Conservation (phyloP, 257 asterid genomes). For the Perilla frutescens region DNA sequence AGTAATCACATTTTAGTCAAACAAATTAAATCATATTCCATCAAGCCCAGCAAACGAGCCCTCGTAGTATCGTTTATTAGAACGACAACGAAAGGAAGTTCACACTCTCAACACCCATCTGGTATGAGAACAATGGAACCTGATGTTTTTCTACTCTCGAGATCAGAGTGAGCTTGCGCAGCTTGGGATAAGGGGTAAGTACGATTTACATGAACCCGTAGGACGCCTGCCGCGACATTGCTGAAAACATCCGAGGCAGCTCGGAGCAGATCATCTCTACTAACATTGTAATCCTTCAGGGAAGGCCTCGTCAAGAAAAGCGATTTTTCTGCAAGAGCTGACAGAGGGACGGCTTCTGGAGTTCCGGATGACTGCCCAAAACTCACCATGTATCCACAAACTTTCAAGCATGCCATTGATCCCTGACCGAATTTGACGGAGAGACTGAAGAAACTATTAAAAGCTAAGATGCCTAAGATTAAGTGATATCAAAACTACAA, state of each 20-base stretch:
- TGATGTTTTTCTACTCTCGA: slow-evolving; percentile 73
- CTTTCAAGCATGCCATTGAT: slow-evolving; percentile 76
- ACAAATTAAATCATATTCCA: too few species aligned
- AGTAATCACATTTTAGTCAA: too few species aligned
- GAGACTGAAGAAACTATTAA: too few species aligned
- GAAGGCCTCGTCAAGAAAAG: slow-evolving; percentile 81
- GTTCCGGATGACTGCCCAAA: slow-evolving; percentile 85
- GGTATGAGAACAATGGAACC: slow-evolving; percentile 86
- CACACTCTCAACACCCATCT: slow-evolving; percentile 21
- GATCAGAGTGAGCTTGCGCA: slow-evolving; percentile 79
- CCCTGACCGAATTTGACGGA: slow-evolving; percentile 50
- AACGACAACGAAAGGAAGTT: too few species aligned
- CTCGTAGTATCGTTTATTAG: too few species aligned
- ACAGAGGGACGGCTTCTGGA: slow-evolving; percentile 68
- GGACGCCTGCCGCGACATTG: slow-evolving; percentile 56
- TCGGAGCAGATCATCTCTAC: slow-evolving; percentile 65
- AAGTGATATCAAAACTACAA: too few species aligned
- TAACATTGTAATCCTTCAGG: slow-evolving; percentile 61
- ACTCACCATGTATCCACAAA: slow-evolving; percentile 81
- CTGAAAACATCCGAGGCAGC: slow-evolving; percentile 77
- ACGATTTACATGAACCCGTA: slow-evolving; percentile 67
- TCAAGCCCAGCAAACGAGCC: too few species aligned
- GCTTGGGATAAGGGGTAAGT: slow-evolving; percentile 77
- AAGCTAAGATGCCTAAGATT: too few species aligned
- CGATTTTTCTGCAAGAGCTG: slow-evolving; percentile 69